Evolutionary conservation across 1,284 basidiomycete species (phyloP).

Genomic region (Boletus subluridellus): DNA sequence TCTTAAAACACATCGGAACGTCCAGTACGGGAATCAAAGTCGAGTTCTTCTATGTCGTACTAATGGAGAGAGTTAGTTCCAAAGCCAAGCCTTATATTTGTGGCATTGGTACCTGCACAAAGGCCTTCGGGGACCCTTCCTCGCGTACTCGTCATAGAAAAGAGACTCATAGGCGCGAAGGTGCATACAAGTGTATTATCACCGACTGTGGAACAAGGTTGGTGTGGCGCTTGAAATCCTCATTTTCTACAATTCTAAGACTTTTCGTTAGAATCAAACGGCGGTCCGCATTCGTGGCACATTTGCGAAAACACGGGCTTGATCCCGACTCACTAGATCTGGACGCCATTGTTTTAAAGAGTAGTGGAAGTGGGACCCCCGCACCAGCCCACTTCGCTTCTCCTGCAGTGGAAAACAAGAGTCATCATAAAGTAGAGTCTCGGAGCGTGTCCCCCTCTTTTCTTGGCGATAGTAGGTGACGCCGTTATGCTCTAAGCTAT

Average conservation of each 20-base stretch:
- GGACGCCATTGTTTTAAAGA: slow-evolving; percentile 7
- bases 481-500: background rate
- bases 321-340: slow-evolving; percentile 28
- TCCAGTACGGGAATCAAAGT: slow-evolving; percentile 46
- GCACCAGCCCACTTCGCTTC: background rate
- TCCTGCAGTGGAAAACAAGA: slow-evolving; percentile 1
- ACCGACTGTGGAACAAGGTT: slow-evolving; percentile 48
- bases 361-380: background rate
- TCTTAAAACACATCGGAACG: slow-evolving; percentile 56
- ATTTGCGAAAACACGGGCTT: slow-evolving; percentile 50
- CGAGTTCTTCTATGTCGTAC: background rate
- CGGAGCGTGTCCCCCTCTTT: slow-evolving; percentile 3
- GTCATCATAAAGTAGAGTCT: slow-evolving; percentile 3
- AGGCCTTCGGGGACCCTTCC: slow-evolving; percentile 60
- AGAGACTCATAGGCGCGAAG: slow-evolving; percentile 48
- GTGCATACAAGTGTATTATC: slow-evolving; percentile 44
- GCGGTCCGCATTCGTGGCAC: slow-evolving; percentile 50
- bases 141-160: slow-evolving; percentile 58
- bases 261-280: slow-evolving; percentile 53
- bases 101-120: slow-evolving; percentile 40
- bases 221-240: slow-evolving; percentile 5
- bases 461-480: slow-evolving; percentile 17
- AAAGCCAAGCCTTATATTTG: slow-evolving; percentile 51
- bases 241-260: slow-evolving; percentile 1
- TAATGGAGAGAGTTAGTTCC: slow-evolving; percentile 40